phyloP scores from a whole-genome alignment of 2,329 filamentous ascomycete genomes.

The Xylaria sp. region DNA sequence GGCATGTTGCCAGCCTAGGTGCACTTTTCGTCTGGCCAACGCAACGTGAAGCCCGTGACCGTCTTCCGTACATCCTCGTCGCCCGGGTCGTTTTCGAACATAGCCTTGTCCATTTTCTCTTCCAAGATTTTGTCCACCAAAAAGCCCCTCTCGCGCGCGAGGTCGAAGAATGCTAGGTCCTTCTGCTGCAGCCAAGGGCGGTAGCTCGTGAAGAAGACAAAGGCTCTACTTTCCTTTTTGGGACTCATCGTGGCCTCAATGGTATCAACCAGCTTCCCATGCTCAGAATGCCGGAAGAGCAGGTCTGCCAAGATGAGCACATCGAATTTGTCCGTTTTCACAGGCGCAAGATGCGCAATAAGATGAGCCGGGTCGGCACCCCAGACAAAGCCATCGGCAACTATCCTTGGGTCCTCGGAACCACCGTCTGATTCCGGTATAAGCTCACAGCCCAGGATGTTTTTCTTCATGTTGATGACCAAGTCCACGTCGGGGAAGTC shows the following conservation, averaged over 20 bases:
- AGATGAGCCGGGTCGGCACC: conserved; percentile 66
- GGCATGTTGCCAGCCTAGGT: conserved; percentile 17
- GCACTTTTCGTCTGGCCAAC: conserved; percentile 57
- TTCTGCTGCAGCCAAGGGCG: conserved; percentile 85
- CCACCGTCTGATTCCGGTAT: conserved; percentile 31
- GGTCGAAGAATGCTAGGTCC: conserved; percentile 84
- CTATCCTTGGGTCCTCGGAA: conserved; percentile 44
- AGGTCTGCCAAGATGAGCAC: conserved; percentile 85
- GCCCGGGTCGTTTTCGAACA: conserved; percentile 88
- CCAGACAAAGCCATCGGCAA: conserved; percentile 81
- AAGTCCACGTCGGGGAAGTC: conserved; percentile 88
- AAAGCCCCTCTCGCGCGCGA: conserved; percentile 72
- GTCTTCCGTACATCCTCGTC: conserved; percentile 81
- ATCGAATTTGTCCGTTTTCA: conserved; percentile 62
- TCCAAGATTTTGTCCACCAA: conserved; percentile 79
- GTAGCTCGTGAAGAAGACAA: conserved; percentile 95
- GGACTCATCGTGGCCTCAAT: conserved; percentile 68
- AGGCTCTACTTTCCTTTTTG: conserved; percentile 60
- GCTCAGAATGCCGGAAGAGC: conserved; percentile 89
- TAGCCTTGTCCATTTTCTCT: conserved; percentile 77
- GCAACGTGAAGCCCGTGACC: conserved; percentile 76
- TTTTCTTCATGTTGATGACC: conserved; percentile 77
- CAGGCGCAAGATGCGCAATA: conserved; percentile 56
- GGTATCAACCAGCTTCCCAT: conserved; percentile 73
- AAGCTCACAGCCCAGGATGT: conserved; percentile 63